Evolutionary conservation across 2,329 filamentous ascomycete genomes (phyloP).

Genomic region (Epichloe gansuensis): DNA sequence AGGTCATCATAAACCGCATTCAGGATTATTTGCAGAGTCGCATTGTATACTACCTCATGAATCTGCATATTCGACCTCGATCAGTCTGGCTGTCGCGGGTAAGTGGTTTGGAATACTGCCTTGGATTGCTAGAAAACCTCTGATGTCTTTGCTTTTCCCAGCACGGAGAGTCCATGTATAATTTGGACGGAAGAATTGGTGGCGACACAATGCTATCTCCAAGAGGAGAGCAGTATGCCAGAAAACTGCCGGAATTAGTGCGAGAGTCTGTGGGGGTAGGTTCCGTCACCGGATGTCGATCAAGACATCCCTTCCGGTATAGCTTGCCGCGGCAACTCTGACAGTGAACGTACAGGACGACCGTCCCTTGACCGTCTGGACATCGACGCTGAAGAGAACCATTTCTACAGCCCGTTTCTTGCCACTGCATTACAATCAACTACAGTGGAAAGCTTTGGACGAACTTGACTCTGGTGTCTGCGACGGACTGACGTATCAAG

Average conservation of each 20-base stretch:
- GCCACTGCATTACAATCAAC: slow-evolving; percentile 71
- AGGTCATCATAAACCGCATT: slow-evolving; percentile 96
- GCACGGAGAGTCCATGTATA: slow-evolving; percentile 93
- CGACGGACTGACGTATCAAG: slow-evolving; percentile 89
- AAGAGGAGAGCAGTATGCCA: slow-evolving; percentile 78
- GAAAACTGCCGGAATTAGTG: slow-evolving; percentile 72
- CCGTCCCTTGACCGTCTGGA: slow-evolving; percentile 50
- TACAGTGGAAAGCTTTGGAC: slow-evolving; percentile 97
- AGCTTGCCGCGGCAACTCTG: not conserved
- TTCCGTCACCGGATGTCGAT: slow-evolving; percentile 9
- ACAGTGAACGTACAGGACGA: slow-evolving; percentile 33
- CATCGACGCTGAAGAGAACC: slow-evolving; percentile 60
- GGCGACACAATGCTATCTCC: slow-evolving; percentile 80
- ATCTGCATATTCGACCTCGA: slow-evolving; percentile 89
- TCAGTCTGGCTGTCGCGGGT: slow-evolving; percentile 94
- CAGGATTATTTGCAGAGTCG: slow-evolving; percentile 93
- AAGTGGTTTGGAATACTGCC: slow-evolving; percentile 24
- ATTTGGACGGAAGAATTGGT: slow-evolving; percentile 81
- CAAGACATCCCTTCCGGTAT: not conserved
- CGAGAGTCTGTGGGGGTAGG: slow-evolving; percentile 74
- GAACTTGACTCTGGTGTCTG: slow-evolving; percentile 95
- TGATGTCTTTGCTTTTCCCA: slow-evolving; percentile 20
- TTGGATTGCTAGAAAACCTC: not conserved
- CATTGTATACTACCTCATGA: slow-evolving; percentile 97
- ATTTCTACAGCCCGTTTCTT: slow-evolving; percentile 85